Base-by-base conservation (phyloP, 2,329 filamentous ascomycete species). In the Ceratocystis eucalypticola region DNA sequence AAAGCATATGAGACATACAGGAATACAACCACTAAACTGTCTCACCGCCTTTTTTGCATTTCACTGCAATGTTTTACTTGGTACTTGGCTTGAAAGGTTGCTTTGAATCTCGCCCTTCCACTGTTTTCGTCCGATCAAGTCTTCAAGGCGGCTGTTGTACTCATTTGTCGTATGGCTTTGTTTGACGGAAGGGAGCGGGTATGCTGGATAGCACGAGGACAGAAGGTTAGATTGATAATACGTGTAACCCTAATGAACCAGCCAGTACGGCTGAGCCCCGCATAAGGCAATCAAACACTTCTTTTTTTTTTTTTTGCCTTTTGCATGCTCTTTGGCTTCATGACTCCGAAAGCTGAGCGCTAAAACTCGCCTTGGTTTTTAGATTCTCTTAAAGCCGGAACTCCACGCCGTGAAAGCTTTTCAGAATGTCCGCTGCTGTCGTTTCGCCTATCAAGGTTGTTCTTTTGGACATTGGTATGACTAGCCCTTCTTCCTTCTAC, bases 381-480 rank as follows among this genome's bases (percentile, higher is more conserved):
- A n/a, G 3, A n/a, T 37, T 15, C 12, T 30, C 48, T 5, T 17
- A n/a, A 37, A 59, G 55, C 55, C 28, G 25, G n/a, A 59, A n/a
- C 17, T 17, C 8, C 4, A n/a, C 55, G 55, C 15, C 55, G 17
- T 20, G 55, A 8, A 37, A 37, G 55, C 55, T 37, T 10, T 17
- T n/a, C 15, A 37, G 15, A 17, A 65, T 59, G 53, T 46, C 63
- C 17, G 37, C 17, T 37, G 25, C 28, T 37, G 53, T 10, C 15
- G 15, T 66, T 20, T 65, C 65, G 37, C 68, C 69, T 53, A 71
- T 79, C 65, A 79, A 79, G 71, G 77, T 80, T 45, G 76, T 83
- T 71, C 74, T 84, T 71, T 78, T 84, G 70, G 82, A 84, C 74
- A 84, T 84, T 73, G 82, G 82, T 84, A 77, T 78, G 78, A 75